Evolutionary conservation across 169 alveolate species (phyloP).

Genomic region (Plasmodium gonderi): DNA sequence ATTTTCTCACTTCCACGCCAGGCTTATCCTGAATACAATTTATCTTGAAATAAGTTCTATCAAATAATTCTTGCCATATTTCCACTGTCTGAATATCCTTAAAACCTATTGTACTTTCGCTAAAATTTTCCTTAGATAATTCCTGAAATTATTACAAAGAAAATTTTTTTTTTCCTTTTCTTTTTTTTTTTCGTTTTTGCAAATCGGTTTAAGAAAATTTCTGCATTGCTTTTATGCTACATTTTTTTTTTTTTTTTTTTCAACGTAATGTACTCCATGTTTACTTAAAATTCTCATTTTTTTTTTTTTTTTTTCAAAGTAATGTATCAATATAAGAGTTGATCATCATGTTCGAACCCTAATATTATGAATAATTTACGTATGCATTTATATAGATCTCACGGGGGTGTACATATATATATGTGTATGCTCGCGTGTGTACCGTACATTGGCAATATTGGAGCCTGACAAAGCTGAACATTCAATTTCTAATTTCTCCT

Average conservation of each 20-base stretch:
- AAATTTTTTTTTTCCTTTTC: background rate
- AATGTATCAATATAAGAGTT: too few relatives aligned
- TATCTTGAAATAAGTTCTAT: slow-evolving; percentile 86
- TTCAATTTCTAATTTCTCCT: slow-evolving; percentile 81
- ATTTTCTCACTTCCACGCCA: slow-evolving; percentile 81
- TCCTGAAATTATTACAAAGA: slow-evolving; percentile 51
- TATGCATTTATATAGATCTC: background rate
- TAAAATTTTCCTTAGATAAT: slow-evolving; percentile 88
- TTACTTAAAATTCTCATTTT: too few relatives aligned
- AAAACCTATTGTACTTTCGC: slow-evolving; percentile 91
- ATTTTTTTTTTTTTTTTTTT: too few relatives aligned
- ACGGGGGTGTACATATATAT: background rate
- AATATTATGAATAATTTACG: too few relatives aligned
- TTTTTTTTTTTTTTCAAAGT: too few relatives aligned
- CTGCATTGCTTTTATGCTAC: too few relatives aligned
- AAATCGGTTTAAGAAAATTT: too few relatives aligned
- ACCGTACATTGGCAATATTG: slow-evolving; percentile 89
- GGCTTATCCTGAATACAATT: slow-evolving; percentile 88
- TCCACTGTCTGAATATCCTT: slow-evolving; percentile 79
- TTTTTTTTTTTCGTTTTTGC: background rate
- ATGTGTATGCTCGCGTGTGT: background rate
- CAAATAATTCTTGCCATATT: slow-evolving; percentile 84
- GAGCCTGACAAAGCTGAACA: slow-evolving; percentile 91
- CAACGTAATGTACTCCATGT: too few relatives aligned
- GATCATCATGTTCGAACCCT: too few relatives aligned